Percentiles rank a stretch among this genome's conserved stretches.
phyloP scores from a whole-genome alignment of 2,329 filamentous ascomycete genomes.

The Chaetothyriales sp. region DNA sequence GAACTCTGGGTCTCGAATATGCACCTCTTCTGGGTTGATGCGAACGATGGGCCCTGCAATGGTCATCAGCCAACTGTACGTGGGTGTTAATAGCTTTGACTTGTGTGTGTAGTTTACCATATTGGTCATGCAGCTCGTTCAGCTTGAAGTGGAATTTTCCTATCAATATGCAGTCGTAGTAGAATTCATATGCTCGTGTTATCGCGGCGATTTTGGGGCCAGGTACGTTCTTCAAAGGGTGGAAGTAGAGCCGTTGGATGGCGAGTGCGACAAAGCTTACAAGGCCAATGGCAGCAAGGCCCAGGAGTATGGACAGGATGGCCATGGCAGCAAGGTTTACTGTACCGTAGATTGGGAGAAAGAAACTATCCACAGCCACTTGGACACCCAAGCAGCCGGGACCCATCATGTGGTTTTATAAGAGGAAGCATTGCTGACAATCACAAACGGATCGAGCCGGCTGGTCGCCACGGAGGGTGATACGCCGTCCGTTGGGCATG shows the following conservation, averaged over 20 bases:
- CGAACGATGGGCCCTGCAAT: slow-evolving; percentile 22
- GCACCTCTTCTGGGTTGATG: slow-evolving; percentile 14
- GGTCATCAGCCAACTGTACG: not conserved
- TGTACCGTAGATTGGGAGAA: not conserved
- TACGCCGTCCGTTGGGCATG: not conserved
- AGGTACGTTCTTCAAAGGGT: slow-evolving; percentile 12
- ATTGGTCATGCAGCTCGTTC: slow-evolving; percentile 22
- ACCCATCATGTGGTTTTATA: not conserved
- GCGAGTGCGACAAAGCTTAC: slow-evolving; percentile 13
- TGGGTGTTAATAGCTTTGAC: not conserved
- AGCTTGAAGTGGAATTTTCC: slow-evolving; percentile 25
- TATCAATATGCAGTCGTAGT: slow-evolving; percentile 9
- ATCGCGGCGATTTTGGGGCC: slow-evolving; percentile 13
- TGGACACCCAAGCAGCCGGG: not conserved
- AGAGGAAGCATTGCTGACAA: not conserved
- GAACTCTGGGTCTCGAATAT: slow-evolving; percentile 15
- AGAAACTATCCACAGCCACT: not conserved
- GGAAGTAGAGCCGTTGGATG: slow-evolving; percentile 12
- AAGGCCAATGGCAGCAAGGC: not conserved
- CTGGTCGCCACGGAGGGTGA: too few species aligned
- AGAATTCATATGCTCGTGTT: slow-evolving; percentile 24
- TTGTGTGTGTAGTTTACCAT: slow-evolving; percentile 22
- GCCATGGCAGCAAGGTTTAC: not conserved
- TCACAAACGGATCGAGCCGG: not conserved
- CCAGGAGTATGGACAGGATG: not conserved